Evolutionary conservation across 1,284 basidiomycete species (phyloP), one percentile per base, ranked within the genome.

Genomic region (Phellopilus nigrolimitatus): DNA sequence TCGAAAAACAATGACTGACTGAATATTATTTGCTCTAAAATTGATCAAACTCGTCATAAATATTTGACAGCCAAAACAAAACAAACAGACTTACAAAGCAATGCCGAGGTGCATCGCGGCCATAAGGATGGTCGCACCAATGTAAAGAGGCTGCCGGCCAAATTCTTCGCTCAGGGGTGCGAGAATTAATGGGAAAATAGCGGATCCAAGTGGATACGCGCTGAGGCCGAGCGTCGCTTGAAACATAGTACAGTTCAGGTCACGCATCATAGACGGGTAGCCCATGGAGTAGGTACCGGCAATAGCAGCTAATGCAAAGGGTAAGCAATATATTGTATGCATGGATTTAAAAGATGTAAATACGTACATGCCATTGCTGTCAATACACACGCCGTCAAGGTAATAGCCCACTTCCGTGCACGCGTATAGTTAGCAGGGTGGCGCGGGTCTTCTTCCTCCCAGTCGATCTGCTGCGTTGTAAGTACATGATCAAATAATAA

Each of bases 141-240:
- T 63, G 60, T 89, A 91, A 12, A 89, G 66, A 25, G 83, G 83
- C 47, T 76, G 78, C 30, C 88, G 67, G 0, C 88, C 88, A 56
- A 88, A 80, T 60, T 91, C 88, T 62, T 91, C 88, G 54, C 82
- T 84, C 56, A 90, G 77, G 0, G 88, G 84, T 0, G 86, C 82
- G 0, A 84, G 74, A 2, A 88, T 70, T 8, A 91, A 73, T 0
- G 89, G 89, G 1, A 82, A 73, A 15, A 88, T 55, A 1, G 73
- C 83, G 57, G 89, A 91, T 0, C 87, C 88, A 25, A 88, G 67
- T 3, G 78, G 73, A 64, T 76, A 90, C 27, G 80, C 68, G 53
- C 74, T 78, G 31, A 83, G 68, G 0, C 79, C 88, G 19, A 79
- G 67, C 2, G 78, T 81, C 3, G 79, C 80, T 59, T 82, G 74